These are phyloP conservation scores for Flaveria bidentis DNA, from an alignment of 129 eudicot genomes.

Conservation along the genomic window DNA sequence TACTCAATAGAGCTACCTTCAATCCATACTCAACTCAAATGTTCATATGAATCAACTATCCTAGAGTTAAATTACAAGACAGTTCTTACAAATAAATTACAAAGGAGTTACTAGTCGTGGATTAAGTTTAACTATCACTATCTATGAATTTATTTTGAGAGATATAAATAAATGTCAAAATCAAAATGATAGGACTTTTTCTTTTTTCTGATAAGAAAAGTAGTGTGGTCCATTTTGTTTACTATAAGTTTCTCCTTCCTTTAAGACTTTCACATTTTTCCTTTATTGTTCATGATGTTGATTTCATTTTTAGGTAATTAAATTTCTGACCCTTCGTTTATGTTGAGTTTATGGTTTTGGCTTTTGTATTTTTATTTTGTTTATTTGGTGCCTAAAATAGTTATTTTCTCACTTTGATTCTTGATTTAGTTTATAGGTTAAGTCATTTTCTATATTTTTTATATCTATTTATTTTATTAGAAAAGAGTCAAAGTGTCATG, in stretches of 20 bases:
- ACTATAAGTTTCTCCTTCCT: neutral
- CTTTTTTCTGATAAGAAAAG: conserved; percentile 25
- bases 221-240: conserved; percentile 27
- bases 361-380: neutral
- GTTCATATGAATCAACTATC: neutral
- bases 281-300: conserved; percentile 4
- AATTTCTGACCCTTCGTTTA: neutral
- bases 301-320: neutral
- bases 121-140: neutral
- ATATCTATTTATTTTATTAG: too few relatives aligned
- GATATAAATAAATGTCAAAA: conserved; percentile 22
- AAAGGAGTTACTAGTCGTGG: neutral
- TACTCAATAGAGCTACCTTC: neutral
- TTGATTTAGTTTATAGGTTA: too few relatives aligned
- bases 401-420: neutral
- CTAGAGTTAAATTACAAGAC: too few relatives aligned
- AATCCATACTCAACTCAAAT: neutral
- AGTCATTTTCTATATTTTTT: too few relatives aligned
- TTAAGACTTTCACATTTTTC: neutral
- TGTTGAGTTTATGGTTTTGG: neutral
- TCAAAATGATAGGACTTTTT: conserved; percentile 19
- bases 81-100: neutral
- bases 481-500: too few relatives aligned
- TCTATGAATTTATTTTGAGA: neutral
- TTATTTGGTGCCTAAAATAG: neutral